Conservation (phyloP, 1,284 basidiomycete genomes). For the Cutaneotrichosporon sp. region DNA sequence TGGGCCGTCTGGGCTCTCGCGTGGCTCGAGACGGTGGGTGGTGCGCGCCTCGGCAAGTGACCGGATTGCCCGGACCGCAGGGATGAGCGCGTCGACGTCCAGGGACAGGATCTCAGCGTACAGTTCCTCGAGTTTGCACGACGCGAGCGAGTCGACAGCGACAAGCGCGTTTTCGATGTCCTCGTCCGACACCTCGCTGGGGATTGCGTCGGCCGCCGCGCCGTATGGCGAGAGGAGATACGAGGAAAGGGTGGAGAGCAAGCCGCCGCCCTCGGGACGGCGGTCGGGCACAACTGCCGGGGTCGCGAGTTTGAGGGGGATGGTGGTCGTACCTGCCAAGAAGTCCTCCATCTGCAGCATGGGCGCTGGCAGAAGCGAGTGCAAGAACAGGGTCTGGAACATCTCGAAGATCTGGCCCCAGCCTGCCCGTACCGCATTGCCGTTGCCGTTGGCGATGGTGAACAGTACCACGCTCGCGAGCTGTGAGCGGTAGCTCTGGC, state of each 20-base stretch:
- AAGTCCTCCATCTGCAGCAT: constrained; percentile 99
- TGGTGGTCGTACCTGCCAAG: constrained; percentile 80
- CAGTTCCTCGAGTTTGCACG: constrained; percentile 89
- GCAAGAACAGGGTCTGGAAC: constrained; percentile 92
- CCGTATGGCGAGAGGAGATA: constrained; percentile 95
- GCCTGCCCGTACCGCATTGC: constrained; percentile 88
- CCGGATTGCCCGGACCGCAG: constrained; percentile 81
- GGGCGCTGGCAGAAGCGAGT: constrained; percentile 79
- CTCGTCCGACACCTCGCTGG: constrained; percentile 74
- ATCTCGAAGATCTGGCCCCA: constrained; percentile 98
- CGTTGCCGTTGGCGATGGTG: constrained; percentile 96
- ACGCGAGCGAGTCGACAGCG: constrained; percentile 91
- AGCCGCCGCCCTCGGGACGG: constrained; percentile 80
- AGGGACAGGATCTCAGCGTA: constrained; percentile 88
- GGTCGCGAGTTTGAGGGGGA: constrained; percentile 75
- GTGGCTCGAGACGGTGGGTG: constrained; percentile 34
- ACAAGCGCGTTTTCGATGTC: constrained; percentile 93
- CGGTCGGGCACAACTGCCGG: constrained; percentile 63
- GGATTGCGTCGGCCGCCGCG: constrained; percentile 64
- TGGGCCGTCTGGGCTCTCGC: constrained; percentile 61
- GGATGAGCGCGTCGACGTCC: constrained; percentile 71
- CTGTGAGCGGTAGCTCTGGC: constrained; percentile 92
- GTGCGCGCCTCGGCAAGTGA: constrained; percentile 69
- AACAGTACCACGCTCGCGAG: constrained; percentile 96
- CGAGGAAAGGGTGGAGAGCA: constrained; percentile 90